A percentile compares a stretch with the other conserved stretches of the same genome.
phyloP scores from a whole-genome alignment of 495 filamentous ascomycete species.

The Xylaria acuta region DNA sequence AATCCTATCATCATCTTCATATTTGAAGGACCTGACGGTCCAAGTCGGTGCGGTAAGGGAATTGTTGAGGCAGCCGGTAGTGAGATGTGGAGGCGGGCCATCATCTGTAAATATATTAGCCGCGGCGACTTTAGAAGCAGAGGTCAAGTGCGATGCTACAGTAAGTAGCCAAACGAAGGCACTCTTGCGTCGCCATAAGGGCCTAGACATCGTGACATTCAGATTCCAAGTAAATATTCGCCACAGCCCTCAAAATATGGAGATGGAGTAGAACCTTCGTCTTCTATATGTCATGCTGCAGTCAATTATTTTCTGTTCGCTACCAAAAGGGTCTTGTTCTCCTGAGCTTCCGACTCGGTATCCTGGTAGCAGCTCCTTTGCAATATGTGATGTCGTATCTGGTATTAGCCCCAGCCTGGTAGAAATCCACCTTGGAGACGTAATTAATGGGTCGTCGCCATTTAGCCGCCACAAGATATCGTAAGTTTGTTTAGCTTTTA shows the following conservation, averaged over 20 bases:
- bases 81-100: neutral
- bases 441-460: neutral
- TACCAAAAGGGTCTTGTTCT: neutral
- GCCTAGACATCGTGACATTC: neutral
- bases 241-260: neutral
- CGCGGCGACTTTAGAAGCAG: neutral
- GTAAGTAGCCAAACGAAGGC: no score
- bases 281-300: neutral
- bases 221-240: neutral
- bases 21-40: neutral
- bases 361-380: neutral
- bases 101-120: neutral
- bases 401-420: neutral
- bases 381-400: neutral
- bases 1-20: neutral
- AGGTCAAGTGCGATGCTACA: neutral
- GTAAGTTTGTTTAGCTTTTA: neutral
- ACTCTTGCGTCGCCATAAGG: neutral
- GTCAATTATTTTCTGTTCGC: neutral
- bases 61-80: conserved; percentile 2
- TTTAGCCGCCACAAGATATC: neutral
- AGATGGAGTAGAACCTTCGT: neutral
- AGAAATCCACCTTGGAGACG: neutral
- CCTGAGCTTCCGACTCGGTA: neutral
- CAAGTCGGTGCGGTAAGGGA: neutral